Evolutionary conservation across 495 filamentous ascomycete species (phyloP), one percentile per base, ranked within the genome.

Genomic region (Hypoxylon lienhwacheense): DNA sequence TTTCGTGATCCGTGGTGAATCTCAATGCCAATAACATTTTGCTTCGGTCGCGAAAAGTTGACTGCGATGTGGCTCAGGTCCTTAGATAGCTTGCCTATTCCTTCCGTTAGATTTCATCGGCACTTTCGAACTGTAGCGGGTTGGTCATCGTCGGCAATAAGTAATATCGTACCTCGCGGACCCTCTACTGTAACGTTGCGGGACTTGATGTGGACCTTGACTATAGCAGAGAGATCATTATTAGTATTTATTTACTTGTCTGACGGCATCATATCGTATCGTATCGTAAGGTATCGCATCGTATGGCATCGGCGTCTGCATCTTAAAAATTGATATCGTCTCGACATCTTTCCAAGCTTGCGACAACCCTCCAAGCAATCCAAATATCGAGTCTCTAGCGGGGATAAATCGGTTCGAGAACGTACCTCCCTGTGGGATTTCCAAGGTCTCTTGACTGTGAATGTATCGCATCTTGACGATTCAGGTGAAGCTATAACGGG

Each of bases 1-100:
- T 98, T 98, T 74, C 93, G 91, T 66, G 82, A 80, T 73, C 93
- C 93, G 77, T 98, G 93, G 83, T 97, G 95, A 69, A 98, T 82
- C 76, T 96, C 90, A 74, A 98, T 95, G 62, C 85, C 84, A 83
- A 98, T 91, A 52, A 88, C 69, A 75, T 86, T 79, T 77, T 85
- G 82, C 77, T 83, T 79, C 66, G 88, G 85, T 68, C 86, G 79
- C 66, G 85, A 85, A 84, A 97, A 98, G 84, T 85, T 95, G 74
- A 98, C 91, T 42, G 93, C 85, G 61, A 98, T 78, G 77, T 98
- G 93, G 74, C 85, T 89, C 55, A 98, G 85, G 75, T 96, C 87
- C 87, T 98, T 98, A 41, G 76, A 79, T 66, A 98, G 89, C 79
- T 95, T 95, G 79, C 91, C 87, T 88, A 55, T 65, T 59, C 48